Evolutionary conservation across 148 eudicot species (phyloP).

Genomic region (Camellia japonica): DNA sequence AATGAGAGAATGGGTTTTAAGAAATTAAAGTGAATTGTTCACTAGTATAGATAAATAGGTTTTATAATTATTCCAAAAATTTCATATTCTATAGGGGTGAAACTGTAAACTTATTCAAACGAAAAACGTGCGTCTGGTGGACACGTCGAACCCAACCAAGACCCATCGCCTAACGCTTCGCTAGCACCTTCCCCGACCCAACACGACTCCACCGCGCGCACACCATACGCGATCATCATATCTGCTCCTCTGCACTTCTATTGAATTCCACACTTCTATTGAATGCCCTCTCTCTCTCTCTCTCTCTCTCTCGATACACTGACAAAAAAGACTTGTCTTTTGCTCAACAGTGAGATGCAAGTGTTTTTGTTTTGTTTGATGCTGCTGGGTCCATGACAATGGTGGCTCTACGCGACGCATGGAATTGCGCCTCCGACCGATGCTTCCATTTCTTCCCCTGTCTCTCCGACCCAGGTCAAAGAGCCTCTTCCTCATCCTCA

Average conservation of each 20-base stretch:
- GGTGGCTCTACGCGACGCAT: conserved; percentile 27
- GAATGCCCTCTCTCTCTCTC: not conserved
- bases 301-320: not conserved
- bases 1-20: too few species aligned
- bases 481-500: not conserved
- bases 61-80: too few species aligned
- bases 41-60: too few species aligned
- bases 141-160: not conserved
- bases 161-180: not conserved
- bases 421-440: conserved; percentile 35
- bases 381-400: conserved; percentile 7
- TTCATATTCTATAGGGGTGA: too few species aligned
- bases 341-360: conserved; percentile 6
- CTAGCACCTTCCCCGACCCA: not conserved
- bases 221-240: too few species aligned
- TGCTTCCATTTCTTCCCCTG: conserved; percentile 57
- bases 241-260: too few species aligned
- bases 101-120: too few species aligned
- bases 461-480: conserved; percentile 80
- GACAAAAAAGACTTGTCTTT: not conserved
- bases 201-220: not conserved
- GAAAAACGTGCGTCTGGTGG: not conserved
- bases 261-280: too few species aligned
- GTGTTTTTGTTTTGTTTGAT: not conserved
- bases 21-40: too few species aligned